Evolutionary conservation across 129 eudicot species (phyloP), one percentile per base, ranked within the genome.

Genomic region (Scalesia atractyloides): DNA sequence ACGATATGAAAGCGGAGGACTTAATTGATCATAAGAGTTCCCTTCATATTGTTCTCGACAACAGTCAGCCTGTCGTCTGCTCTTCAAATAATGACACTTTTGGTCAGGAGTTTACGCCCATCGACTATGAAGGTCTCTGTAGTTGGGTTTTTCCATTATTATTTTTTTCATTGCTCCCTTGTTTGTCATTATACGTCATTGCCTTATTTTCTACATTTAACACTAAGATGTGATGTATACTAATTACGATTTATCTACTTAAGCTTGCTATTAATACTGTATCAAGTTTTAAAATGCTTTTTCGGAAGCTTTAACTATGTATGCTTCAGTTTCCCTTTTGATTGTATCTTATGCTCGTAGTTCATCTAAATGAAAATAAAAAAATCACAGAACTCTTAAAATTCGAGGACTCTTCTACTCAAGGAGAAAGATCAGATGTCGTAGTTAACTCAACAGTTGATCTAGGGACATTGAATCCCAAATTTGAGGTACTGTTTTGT

Each of bases 1-100:
- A 90, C 65, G 98, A 90, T 81, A 79, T 86, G 79, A 88, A 78
- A 76, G 96, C 86, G 58, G 96, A 88, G 44, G 85, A 89, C 81
- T 83, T 87, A 71, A 81, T 90, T 68, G 90, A 83, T 78, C 87
- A 86, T 65, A 87, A 87, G 61, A 50, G 67, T 78, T 83, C 88
- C 50, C 65, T 71, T 37, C 64, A 43, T 57, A 57, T 64, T 52
- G 72, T 80, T 70, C 48, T 78, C 26, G 87, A 87, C 44, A 54
- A 69, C 33, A 68, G 64, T 64, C 80, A 83, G 66, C 71, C 76
- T 69, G 76, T 74, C 46, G 83, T 74, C 59, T 70, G 76, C 79
- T 44, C 67, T 64, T 51, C 74, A 34, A 41, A 64, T 62, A 39
- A 66, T 54, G 76, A 57, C 57, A 34, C 76, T 76, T 34, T 77